Evolutionary conservation across 169 alveolate species (phyloP).

Genomic region (Eimeria praecox): DNA sequence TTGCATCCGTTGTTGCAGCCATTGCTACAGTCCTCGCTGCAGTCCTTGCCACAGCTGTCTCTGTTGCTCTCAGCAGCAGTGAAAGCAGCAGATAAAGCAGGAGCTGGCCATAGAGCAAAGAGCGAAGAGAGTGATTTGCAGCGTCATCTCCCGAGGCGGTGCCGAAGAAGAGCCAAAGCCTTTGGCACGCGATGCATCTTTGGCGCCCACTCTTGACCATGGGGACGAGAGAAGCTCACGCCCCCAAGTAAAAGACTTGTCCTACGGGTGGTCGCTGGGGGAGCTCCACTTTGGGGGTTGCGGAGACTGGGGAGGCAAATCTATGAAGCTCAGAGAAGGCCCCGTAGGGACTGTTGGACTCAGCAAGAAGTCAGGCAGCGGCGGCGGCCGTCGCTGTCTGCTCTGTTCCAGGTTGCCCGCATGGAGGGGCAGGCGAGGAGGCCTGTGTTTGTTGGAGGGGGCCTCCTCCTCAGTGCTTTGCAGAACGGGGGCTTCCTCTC

Average conservation of each 20-base stretch:
- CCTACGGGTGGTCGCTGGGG: slow-evolving; percentile 24
- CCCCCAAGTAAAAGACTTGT: not conserved
- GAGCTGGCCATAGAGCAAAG: not conserved
- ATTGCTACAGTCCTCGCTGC: not conserved
- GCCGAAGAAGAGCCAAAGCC: not conserved
- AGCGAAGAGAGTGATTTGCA: not conserved
- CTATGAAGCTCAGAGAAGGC: not conserved
- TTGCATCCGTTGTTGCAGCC: not conserved
- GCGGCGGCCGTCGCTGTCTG: slow-evolving; percentile 26
- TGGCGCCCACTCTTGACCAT: not conserved
- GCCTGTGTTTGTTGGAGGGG: not conserved
- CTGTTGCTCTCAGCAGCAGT: not conserved
- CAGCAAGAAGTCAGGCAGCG: slow-evolving; percentile 40
- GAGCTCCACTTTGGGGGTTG: slow-evolving; percentile 38
- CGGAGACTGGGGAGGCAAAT: not conserved
- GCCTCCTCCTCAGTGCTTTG: not conserved
- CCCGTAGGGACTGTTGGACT: slow-evolving; percentile 25
- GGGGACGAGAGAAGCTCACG: not conserved
- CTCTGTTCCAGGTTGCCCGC: not conserved
- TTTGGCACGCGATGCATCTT: slow-evolving; percentile 31
- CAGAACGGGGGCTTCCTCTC: not conserved
- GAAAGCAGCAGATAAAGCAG: not conserved
- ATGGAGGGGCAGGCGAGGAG: slow-evolving; percentile 3
- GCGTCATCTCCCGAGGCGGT: not conserved
- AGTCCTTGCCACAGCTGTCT: slow-evolving; percentile 11